A percentile compares a stretch with the other conserved stretches of the same genome.
Evolutionary conservation across 2,329 filamentous ascomycete genomes (phyloP).

Genomic region (Hypoxylon sp.): DNA sequence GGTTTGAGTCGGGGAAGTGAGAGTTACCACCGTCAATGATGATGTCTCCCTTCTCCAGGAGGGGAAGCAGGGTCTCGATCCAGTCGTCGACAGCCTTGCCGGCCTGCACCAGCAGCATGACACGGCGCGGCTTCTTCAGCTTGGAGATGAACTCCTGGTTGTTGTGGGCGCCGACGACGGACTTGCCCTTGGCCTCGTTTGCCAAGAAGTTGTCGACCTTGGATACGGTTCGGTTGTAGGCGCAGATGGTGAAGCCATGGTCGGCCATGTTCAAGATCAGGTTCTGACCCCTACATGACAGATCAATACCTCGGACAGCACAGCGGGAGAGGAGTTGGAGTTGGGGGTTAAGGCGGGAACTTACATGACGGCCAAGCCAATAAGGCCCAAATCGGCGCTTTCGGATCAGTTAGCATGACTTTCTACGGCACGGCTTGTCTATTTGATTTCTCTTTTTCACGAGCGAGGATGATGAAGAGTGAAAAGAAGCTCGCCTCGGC

Average conservation of each 20-base stretch:
- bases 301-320: constrained; percentile 28
- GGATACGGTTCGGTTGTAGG: constrained; percentile 97
- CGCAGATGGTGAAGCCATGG: constrained; percentile 94
- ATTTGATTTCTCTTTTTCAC: constrained; percentile 38
- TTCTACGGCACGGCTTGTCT: constrained; percentile 38
- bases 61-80: constrained; percentile 91
- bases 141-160: constrained; percentile 94
- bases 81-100: constrained; percentile 98
- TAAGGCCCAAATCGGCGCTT: constrained; percentile 90
- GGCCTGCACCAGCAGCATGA: constrained; percentile 99
- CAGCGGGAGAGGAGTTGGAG: constrained; percentile 8
- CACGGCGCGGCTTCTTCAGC: constrained; percentile 94
- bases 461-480: constrained; percentile 21
- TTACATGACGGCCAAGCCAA: constrained; percentile 90
- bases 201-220: constrained; percentile 96
- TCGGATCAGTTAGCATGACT: constrained; percentile 63
- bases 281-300: constrained; percentile 74
- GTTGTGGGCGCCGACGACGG: constrained; percentile 90
- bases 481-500: constrained; percentile 56
- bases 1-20: constrained; percentile 98
- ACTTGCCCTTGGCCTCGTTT: constrained; percentile 95
- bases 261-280: constrained; percentile 90
- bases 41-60: constrained; percentile 88
- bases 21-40: constrained; percentile 99
- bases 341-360: constrained; percentile 44